Evolutionary conservation across 805 yeast species (phyloP).

Genomic region (Teunomyces funiuensis): DNA sequence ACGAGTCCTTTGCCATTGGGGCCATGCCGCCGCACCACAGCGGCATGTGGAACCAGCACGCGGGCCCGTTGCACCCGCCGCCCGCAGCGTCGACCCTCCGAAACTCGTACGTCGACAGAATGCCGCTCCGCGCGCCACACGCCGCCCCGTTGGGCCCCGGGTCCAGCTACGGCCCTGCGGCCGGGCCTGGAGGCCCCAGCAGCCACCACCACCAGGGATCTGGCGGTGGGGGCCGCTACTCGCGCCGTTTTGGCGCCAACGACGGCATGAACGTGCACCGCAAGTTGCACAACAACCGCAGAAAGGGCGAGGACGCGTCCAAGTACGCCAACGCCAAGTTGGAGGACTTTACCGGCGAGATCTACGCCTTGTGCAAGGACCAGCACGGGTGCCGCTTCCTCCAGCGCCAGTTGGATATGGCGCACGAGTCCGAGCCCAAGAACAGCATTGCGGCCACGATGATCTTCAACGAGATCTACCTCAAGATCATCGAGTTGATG

Average conservation of each 20-base stretch:
- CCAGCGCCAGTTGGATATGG: slow-evolving; percentile 78
- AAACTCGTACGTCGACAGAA: slow-evolving; percentile 6
- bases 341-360: slow-evolving; percentile 68
- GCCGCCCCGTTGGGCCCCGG: neutral
- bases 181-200: neutral
- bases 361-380: slow-evolving; percentile 83
- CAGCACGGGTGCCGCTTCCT: slow-evolving; percentile 95
- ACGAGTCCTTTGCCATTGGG: slow-evolving; percentile 1
- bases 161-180: neutral
- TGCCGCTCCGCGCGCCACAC: neutral
- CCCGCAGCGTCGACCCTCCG: slow-evolving; percentile 3
- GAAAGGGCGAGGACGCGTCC: slow-evolving; percentile 66
- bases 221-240: neutral
- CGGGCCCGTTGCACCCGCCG: neutral
- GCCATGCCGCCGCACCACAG: slow-evolving; percentile 4
- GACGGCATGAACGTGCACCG: slow-evolving; percentile 42
- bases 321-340: slow-evolving; percentile 66
- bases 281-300: slow-evolving; percentile 35
- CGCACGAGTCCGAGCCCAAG: slow-evolving; percentile 33
- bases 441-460: slow-evolving; percentile 59
- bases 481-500: slow-evolving; percentile 85
- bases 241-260: slow-evolving; percentile 11
- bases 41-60: slow-evolving; percentile 17
- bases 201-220: neutral
- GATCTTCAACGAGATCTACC: slow-evolving; percentile 78